Base-by-base conservation (phyloP, 2,329 filamentous ascomycete species). In the Penicillium sp. region DNA sequence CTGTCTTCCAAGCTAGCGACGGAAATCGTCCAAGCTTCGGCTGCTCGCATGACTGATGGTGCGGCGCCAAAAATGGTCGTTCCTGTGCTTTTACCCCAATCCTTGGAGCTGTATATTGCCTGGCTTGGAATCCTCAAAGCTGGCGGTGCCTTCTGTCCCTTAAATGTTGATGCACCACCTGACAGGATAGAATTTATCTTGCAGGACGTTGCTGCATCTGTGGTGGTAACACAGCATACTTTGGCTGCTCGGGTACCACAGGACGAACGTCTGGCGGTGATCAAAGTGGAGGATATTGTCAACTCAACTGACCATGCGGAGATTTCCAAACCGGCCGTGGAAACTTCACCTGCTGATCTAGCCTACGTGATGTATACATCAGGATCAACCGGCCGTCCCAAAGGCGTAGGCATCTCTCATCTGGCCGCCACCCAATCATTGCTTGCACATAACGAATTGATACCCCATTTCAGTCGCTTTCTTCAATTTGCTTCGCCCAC, bases 361-460 rank as follows among this genome's bases (percentile, higher is more conserved):
- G 91, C 92, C 21, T 97, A 97, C 76, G 84, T 96, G 55, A 92
- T 96, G 86, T 97, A 96, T 71, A 96, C 92, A 1, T 95, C 91
- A 42, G 92, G 92, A 3, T 95, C 91, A 5, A 96, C 92, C 0
- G 92, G 92, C 11, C 85, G 87, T 4, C 92, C 92, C 0, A 97
- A 97, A 76, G 92, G 92, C 1, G 92, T 97, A 21, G 83, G 84
- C 2, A 80, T 97, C 26, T 91, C 91, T 26, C 92, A 97, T 74
- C 76, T 80, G 24, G 90, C 92, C 14, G 91, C 83, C 7, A 89
- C 90, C 0, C 92, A 96, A 70, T 91, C 89, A 52, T 75, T 97
- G 7, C 80, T 96, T 39, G 90, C 91, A 2, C 92, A 97, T 67
- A 82, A 95, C 65, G 80, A 77, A 43, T 86, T 92, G 63, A 87